A percentile compares a stretch with the other conserved stretches of the same genome.
These are phyloP conservation scores for Neurospora tetrasperma DNA, from an alignment of 495 filamentous ascomycete species.

Conservation along the genomic window DNA sequence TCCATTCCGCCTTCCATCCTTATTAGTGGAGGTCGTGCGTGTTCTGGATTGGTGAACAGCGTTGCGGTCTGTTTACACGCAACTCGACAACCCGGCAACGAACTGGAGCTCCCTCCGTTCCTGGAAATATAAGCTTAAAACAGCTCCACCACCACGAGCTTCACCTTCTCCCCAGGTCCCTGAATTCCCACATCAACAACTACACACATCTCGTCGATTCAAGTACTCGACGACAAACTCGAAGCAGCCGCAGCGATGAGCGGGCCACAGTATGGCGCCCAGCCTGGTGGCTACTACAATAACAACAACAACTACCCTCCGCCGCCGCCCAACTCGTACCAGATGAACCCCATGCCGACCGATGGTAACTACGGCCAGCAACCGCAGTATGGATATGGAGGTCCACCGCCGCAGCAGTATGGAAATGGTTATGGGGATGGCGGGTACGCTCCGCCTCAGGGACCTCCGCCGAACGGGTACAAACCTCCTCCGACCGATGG, in stretches of 20 bases:
- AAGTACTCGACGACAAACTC: not conserved
- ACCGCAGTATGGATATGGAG: not conserved
- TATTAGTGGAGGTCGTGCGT: not conserved
- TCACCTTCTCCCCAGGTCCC: not conserved
- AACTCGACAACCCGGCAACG: not conserved
- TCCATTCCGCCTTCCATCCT: not conserved
- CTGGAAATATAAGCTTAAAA: not conserved
- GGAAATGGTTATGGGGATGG: slow-evolving; percentile 9
- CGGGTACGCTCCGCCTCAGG: not conserved
- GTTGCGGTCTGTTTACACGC: not conserved
- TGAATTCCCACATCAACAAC: not conserved
- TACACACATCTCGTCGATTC: not conserved
- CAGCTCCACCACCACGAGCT: not conserved
- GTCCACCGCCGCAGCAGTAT: slow-evolving; percentile 1
- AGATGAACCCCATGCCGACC: slow-evolving; percentile 13
- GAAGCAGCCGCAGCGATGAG: not conserved
- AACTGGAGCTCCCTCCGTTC: not conserved
- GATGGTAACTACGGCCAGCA: slow-evolving; percentile 13
- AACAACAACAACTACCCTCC: slow-evolving; percentile 7
- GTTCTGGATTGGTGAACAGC: not conserved
- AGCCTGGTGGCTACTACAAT: slow-evolving; percentile 12
- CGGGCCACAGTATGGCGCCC: not conserved
- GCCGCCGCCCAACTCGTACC: slow-evolving; percentile 18
- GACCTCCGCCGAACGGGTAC: slow-evolving; percentile 3
- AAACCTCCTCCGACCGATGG: slow-evolving; percentile 7